These are phyloP conservation scores for Diospyros kaki DNA, from an alignment of 148 eudicot genomes.

Conservation along the genomic window DNA sequence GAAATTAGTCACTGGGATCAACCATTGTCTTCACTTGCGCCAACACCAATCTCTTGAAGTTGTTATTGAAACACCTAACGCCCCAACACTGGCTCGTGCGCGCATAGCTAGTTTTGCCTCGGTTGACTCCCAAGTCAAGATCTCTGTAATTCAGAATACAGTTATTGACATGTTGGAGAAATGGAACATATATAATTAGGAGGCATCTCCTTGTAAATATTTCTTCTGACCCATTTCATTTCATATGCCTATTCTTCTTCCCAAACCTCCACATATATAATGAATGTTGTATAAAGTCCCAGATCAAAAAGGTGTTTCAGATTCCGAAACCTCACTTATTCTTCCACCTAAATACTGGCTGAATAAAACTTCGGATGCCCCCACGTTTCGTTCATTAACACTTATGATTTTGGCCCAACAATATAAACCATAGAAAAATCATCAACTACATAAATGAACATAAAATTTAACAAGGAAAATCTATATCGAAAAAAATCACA, in stretches of 20 bases:
- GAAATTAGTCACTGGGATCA: not conserved
- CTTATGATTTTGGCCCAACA: too few species aligned
- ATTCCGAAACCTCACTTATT: slow-evolving; percentile 18
- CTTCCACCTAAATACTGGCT: slow-evolving; percentile 18
- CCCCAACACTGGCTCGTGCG: slow-evolving; percentile 1
- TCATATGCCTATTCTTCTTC: slow-evolving; percentile 15
- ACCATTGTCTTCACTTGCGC: not conserved
- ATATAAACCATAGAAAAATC: too few species aligned
- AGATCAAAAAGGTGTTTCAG: slow-evolving; percentile 18
- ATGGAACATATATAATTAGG: slow-evolving; percentile 17
- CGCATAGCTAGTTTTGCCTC: not conserved
- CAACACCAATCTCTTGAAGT: slow-evolving; percentile 1
- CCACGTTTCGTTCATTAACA: not conserved
- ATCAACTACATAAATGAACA: too few species aligned
- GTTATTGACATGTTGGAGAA: slow-evolving; percentile 25
- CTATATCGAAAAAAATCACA: too few species aligned
- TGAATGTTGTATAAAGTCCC: slow-evolving; percentile 28
- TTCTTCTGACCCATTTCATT: slow-evolving; percentile 6
- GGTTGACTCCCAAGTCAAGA: slow-evolving; percentile 32
- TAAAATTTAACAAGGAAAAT: too few species aligned
- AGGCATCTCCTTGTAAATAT: slow-evolving; percentile 21
- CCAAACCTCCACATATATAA: slow-evolving; percentile 19
- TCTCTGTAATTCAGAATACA: slow-evolving; percentile 31
- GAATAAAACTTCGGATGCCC: slow-evolving; percentile 11
- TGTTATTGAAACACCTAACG: not conserved